phyloP scores from a whole-genome alignment of 805 yeast species.

The Saccharomycopsis sp. region DNA sequence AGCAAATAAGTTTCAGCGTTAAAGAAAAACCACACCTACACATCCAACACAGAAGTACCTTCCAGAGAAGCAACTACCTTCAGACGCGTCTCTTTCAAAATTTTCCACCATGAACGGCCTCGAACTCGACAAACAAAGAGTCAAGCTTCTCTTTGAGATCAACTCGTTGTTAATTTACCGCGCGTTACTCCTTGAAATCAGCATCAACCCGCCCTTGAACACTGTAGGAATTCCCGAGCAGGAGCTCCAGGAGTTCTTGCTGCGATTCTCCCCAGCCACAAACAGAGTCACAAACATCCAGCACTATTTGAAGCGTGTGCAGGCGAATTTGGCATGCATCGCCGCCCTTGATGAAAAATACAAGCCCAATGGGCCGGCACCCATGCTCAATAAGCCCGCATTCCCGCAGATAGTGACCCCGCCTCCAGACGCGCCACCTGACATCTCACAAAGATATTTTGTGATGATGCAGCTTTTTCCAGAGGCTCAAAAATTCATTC shows the following conservation, averaged over 20 bases:
- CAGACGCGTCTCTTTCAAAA: not conserved
- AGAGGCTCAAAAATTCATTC: conserved; percentile 13
- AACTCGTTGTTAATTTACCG: conserved; percentile 17
- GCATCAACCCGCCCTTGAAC: conserved; percentile 15
- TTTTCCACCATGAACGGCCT: conserved; percentile 3
- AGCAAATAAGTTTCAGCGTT: not conserved
- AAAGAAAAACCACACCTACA: not conserved
- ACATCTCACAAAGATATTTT: conserved; percentile 11
- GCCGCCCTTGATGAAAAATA: conserved; percentile 20
- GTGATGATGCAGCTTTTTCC: conserved; percentile 11
- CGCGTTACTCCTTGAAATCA: conserved; percentile 12
- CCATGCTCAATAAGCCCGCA: conserved; percentile 1
- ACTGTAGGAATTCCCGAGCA: conserved; percentile 9
- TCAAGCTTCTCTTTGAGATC: conserved; percentile 17
- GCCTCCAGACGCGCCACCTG: conserved; percentile 18
- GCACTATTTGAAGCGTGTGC: conserved; percentile 17
- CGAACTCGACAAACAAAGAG: conserved; percentile 17
- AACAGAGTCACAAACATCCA: conserved; percentile 11
- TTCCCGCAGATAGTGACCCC: conserved; percentile 16
- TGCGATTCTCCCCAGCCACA: conserved; percentile 6
- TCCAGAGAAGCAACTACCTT: too few relatives aligned
- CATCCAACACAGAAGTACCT: not conserved
- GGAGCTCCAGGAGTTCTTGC: conserved; percentile 6
- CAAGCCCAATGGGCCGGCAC: not conserved
- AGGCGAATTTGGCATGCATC: conserved; percentile 18